Evolutionary conservation across 345 rosid genomes (phyloP), one percentile per base, ranked within the genome.

Genomic region (Hevea brasiliensis): DNA sequence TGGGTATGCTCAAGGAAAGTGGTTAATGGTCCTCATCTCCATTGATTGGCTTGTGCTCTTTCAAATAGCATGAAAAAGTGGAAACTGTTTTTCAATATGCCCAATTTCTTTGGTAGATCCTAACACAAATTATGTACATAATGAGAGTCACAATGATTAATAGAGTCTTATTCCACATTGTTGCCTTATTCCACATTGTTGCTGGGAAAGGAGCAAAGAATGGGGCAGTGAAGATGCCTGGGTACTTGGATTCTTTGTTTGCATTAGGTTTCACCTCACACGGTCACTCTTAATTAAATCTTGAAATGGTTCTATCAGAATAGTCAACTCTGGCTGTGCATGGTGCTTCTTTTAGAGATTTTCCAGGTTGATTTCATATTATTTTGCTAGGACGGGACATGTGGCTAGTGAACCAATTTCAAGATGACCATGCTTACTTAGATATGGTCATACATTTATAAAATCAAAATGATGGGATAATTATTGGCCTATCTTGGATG

Each of bases 331-430:
- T 7, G 9, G 47, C 3, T 11, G 13, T 44, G 47, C 17, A 47
- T 11, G 11, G 14, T 7, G 51, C 60, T 8, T 56, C 60, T n/a
- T 21, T 56, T 56, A 1, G 12, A 56, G 60, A 56, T 56, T 56
- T 56, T 14, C 68, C 21, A 41, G 48, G n/a, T 29, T 5, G 63
- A 15, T 59, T 14, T 59, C 18, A 12, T 59, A 8, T 21, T 58
- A 29, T 58, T 29, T 23, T 58, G 32, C 61, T 10, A 24, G 61
- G 61, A 12, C 61, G 24, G 13, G 10, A 29, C 14, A 27, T 59
- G 63, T 59, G 63, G 15, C 63, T 12, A 59, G 63, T 59, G 63
- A 35, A 59, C 63, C 32, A 35, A 27, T 35, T 27, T 59, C n/a
- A 26, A 35, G 20, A 15, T 12, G n/a, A 7, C 14, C 18, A 32